Percentiles rank a stretch among this genome's conserved stretches.
Conservation (phyloP, 2,329 filamentous ascomycete genomes). For the Apiospora saccharicola region DNA sequence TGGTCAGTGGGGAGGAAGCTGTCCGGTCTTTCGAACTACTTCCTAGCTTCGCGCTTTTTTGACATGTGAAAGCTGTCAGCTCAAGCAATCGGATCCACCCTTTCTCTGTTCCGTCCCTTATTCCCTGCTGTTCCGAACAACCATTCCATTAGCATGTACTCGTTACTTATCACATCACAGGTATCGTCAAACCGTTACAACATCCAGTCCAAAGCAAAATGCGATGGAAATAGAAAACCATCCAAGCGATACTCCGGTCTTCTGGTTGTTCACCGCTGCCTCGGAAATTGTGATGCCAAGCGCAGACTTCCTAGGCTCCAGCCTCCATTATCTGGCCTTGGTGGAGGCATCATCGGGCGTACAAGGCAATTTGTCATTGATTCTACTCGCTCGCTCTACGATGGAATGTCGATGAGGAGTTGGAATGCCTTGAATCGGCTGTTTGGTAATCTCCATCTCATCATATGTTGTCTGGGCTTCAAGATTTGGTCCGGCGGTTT, state of each 20-base stretch:
- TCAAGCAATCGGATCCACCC: slow-evolving; percentile 12
- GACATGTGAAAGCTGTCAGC: slow-evolving; percentile 19
- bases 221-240: slow-evolving; percentile 6
- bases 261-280: not conserved
- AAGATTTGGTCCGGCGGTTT: slow-evolving; percentile 6
- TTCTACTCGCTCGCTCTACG: not conserved
- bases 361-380: not conserved
- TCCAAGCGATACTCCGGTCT: not conserved
- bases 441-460: slow-evolving; percentile 21
- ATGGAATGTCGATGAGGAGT: not conserved
- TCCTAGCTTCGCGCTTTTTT: not conserved
- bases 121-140: slow-evolving; percentile 13
- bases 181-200: not conserved
- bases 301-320: not conserved
- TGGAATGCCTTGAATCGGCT: not conserved
- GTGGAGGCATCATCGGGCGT: slow-evolving; percentile 8
- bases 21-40: slow-evolving; percentile 3
- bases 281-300: slow-evolving; percentile 12
- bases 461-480: not conserved
- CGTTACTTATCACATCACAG: not conserved
- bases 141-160: not conserved
- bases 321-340: not conserved
- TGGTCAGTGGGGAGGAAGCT: slow-evolving; percentile 14
- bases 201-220: not conserved
- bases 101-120: not conserved